A percentile compares a stretch with the other conserved stretches of the same genome.
phyloP scores from a whole-genome alignment of 495 filamentous ascomycete species.

The Terfezia claveryi region DNA sequence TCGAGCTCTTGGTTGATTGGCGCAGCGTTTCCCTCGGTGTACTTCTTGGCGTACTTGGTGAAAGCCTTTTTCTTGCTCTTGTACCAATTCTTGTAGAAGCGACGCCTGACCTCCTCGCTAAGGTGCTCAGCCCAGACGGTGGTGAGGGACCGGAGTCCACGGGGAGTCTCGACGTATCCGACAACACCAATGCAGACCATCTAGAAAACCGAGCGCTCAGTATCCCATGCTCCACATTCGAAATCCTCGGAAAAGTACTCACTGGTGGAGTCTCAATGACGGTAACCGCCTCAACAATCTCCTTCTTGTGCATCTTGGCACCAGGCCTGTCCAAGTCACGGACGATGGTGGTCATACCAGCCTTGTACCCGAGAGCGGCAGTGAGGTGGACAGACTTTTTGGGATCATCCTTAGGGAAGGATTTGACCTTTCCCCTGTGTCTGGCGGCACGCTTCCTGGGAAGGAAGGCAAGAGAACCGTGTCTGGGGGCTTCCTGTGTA shows the following conservation, averaged over 20 bases:
- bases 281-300: conserved; percentile 96
- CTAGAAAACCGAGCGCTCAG: conserved; percentile 47
- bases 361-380: conserved; percentile 98
- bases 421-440: conserved; percentile 90
- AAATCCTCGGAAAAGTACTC: conserved; percentile 25
- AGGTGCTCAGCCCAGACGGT: conserved; percentile 99
- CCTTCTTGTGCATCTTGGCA: conserved; percentile 99
- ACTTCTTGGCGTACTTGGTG: conserved; percentile 99
- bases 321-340: conserved; percentile 98
- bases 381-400: conserved; percentile 99
- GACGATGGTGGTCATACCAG: conserved; percentile 99
- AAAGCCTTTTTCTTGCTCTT: conserved; percentile 99
- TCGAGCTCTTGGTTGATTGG: conserved; percentile 90
- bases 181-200: conserved; percentile 98
- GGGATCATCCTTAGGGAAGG: conserved; percentile 98
- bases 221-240: conserved; percentile 27
- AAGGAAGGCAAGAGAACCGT: conserved; percentile 93
- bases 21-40: conserved; percentile 73
- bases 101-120: conserved; percentile 92
- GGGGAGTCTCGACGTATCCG: conserved; percentile 99
- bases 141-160: conserved; percentile 95
- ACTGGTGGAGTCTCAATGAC: conserved; percentile 99
- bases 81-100: conserved; percentile 99
- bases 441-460: conserved; percentile 91
- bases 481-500: conserved; percentile 57